Evolutionary conservation across 306 rosid species (phyloP), one percentile per base, ranked within the genome.

Genomic region (Trichosanthes cucumerina): DNA sequence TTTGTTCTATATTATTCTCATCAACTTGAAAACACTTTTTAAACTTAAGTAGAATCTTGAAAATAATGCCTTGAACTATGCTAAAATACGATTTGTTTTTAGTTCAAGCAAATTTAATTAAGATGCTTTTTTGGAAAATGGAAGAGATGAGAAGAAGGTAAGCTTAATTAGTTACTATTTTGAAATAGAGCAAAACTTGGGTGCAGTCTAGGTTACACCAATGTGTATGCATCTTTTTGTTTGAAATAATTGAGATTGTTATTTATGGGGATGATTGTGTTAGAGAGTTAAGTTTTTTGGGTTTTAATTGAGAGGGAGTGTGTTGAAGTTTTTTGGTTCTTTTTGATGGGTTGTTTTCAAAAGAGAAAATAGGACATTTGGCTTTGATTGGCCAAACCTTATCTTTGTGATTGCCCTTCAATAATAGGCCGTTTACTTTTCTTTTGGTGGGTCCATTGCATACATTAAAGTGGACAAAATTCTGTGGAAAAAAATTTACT

Each of bases 331-430:
- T 33, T 63, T 33, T 59, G 36, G 36, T 59, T 26, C 2, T 59
- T 59, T 59, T 0, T 65, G 19, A 62, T 65, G 72, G 24, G 72
- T 65, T 65, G 23, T 65, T 65, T 65, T 65, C 72, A 65, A 34
- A 36, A 18, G 72, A 65, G 46, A 34, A 60, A 34, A 65, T 65
- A 36, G 18, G 26, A 43, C 26, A 63, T 33, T 63, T 1, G 24
- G 70, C 2, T 63, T 65, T 65, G 15, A 65, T 65, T 36, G 72
- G 72, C 72, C 72, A 36, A 34, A 65, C 72, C 72, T 65, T 65
- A 65, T 65, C 72, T 36, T 38, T 65, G 49, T 65, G 73, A 36
- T 65, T 4, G 28, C 16, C 44, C n/a, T 36, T 39, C 23, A 28
- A 38, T 65, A 28, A 38, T 65, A 18, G 73, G 38, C 73, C 73